phyloP scores from a whole-genome alignment of 2,329 filamentous ascomycete genomes.

The Daldinia eschscholtzii region DNA sequence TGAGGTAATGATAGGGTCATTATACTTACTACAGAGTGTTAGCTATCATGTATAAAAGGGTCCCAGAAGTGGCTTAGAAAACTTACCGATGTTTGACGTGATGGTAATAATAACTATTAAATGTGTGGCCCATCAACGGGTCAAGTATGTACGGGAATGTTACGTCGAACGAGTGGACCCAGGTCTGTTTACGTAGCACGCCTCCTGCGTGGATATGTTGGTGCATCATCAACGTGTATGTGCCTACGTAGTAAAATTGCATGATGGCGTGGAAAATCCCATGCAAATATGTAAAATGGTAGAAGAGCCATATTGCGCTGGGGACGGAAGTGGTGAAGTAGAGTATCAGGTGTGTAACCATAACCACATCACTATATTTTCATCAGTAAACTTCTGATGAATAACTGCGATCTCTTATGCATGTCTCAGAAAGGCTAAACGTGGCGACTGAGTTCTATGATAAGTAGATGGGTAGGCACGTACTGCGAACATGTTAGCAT shows the following conservation, averaged over 20 bases:
- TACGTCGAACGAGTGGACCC: constrained; percentile 65
- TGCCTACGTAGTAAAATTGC: constrained; percentile 76
- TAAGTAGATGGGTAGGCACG: neutral
- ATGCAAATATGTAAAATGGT: constrained; percentile 76
- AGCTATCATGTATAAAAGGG: neutral
- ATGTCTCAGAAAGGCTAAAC: neutral
- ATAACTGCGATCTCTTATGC: neutral
- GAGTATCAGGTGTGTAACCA: constrained; percentile 80
- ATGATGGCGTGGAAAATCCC: constrained; percentile 74
- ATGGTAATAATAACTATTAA: constrained; percentile 88
- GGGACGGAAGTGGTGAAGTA: constrained; percentile 79
- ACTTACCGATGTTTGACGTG: constrained; percentile 78
- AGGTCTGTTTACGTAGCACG: constrained; percentile 67
- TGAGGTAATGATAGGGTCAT: neutral
- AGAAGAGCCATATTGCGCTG: constrained; percentile 72
- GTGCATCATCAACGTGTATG: constrained; percentile 86
- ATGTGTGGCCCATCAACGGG: constrained; percentile 84
- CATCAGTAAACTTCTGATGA: constrained; percentile 17
- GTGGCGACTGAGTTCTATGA: neutral
- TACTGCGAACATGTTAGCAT: constrained; percentile 32
- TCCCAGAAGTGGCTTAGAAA: neutral
- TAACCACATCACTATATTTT: constrained; percentile 73
- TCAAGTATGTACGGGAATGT: constrained; percentile 80
- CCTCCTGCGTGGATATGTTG: constrained; percentile 86
- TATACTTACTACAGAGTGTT: constrained; percentile 7